Conservation (phyloP, 768 basidiomycete species). For the Hemileccinum impolitum region DNA sequence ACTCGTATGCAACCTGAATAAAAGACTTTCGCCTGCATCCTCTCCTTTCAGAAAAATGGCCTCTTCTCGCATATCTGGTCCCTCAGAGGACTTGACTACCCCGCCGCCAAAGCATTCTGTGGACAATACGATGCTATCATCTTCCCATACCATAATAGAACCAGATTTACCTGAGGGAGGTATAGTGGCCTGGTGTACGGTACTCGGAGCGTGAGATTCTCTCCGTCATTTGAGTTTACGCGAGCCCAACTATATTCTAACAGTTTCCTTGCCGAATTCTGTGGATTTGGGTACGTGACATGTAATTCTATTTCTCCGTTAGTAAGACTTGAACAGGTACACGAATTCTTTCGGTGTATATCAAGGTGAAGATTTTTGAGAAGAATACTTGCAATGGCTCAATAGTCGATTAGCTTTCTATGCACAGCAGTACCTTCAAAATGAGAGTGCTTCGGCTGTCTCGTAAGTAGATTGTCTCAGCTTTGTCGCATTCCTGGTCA, state of each 20-base stretch:
- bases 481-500: neutral
- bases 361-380: conserved; percentile 13
- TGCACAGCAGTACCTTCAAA: conserved; percentile 16
- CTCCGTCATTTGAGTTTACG: neutral
- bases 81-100: neutral
- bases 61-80: neutral
- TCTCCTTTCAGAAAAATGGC: conserved; percentile 1
- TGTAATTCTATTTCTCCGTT: neutral
- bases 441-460: conserved; percentile 21
- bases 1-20: neutral
- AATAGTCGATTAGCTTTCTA: conserved; percentile 19
- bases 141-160: neutral
- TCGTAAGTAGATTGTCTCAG: conserved; percentile 12
- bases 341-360: conserved; percentile 26
- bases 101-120: neutral
- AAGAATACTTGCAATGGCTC: neutral
- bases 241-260: neutral
- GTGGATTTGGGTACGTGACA: conserved; percentile 22
- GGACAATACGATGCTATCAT: neutral
- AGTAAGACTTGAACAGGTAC: conserved; percentile 13
- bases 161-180: conserved; percentile 16
- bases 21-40: neutral
- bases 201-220: conserved; percentile 22
- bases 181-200: conserved; percentile 25
- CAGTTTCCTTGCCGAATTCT: conserved; percentile 27